Base-by-base conservation (phyloP, 805 yeast species). In the Spathaspora passalidarum region DNA sequence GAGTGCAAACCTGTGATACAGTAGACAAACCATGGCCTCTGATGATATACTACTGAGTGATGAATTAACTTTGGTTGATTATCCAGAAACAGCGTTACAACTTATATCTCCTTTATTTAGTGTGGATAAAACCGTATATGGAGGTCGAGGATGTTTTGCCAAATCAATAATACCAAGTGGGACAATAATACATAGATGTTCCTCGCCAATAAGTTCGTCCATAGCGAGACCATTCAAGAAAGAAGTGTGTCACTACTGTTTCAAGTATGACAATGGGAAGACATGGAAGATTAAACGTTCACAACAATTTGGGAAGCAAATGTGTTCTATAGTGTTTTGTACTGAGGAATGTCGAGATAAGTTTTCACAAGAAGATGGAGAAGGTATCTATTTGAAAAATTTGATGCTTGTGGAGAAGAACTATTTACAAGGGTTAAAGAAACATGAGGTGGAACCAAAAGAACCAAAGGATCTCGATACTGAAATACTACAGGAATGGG, bases 61-160 rank as follows among this genome's bases (percentile, higher is more conserved):
- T 21, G 17, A 17, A 4, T 19, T 6, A 22, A 29, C 42, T 11
- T 40, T 32, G 17, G 34, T 29, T 17, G 23, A 23, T 11, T 18
- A 29, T 29, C n/a, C 34, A 2, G 34, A 29, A 29, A n/a, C 34
- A n/a, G 14, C n/a, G 14, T 20, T 36, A 36, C 38, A 19, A 20
- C 38, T 36, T 20, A 40, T 69, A 1, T 69, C 75, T 0, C 60
- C 61, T 1, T 49, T 41, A 13, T 73, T 73, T 48, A 55, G 53
- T 5, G 68, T 75, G 1, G 48, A 54, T 3, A 57, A 62, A 32
- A 79, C 84, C 3, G 58, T 61, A 35, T 77, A 75, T 44, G 73
- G 75, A 4, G 86, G 86, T n/a, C 66, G 87, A 45, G 87, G 86
- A 1, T 80, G 84, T 52, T 82, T 78, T 56, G 76, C 86, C 8